Base-by-base conservation (phyloP, 1,139 yeast species). In the Zhuliangozyma blackwelliae region DNA sequence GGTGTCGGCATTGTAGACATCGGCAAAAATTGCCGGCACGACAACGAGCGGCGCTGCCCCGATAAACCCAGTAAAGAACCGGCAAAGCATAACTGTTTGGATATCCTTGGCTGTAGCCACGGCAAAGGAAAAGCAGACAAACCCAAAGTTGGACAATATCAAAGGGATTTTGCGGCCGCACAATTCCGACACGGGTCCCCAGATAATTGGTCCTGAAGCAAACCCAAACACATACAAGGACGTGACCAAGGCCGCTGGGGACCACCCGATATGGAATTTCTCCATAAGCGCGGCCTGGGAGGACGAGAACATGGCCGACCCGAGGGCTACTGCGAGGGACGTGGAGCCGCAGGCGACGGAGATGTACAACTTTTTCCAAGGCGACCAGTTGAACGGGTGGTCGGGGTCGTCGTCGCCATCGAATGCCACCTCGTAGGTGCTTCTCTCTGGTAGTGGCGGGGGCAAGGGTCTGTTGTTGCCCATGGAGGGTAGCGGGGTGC, bases 331-430 rank as follows among this genome's bases (percentile, higher is more conserved):
- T 23, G 58, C 43, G 31, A 65, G 50, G 1, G 71, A 67, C 30
- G 53, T 37, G 35, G 55, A 50, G 11, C 62, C 70, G 19, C 66
- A 52, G 23, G 56, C 48, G 7, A 44, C 41, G 31, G 59, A 52
- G 9, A 50, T 49, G 4, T 45, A 25, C 7, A 63, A 19, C 46
- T 72, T 71, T 25, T 49, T 53, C 22, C 28, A 26, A 23, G 57
- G 28, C 2, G 72, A 46, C 69, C 75, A 75, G 50, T 75, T 76
- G 40, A 59, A 63, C 0, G 82, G 81, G 44, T 63, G 68, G 0
- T 40, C 31, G 2, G 78, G 77, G 48, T 77, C 82, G 21, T 68
- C 61, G 1, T 70, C 69, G 1, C 79, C 79, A 41, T 68, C 72
- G 46, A 59, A 77, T 25, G 55, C 48, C 9, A 66, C 72, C 10